Conservation (phyloP, 805 yeast species). For the Kockiozyma suomiensis region DNA sequence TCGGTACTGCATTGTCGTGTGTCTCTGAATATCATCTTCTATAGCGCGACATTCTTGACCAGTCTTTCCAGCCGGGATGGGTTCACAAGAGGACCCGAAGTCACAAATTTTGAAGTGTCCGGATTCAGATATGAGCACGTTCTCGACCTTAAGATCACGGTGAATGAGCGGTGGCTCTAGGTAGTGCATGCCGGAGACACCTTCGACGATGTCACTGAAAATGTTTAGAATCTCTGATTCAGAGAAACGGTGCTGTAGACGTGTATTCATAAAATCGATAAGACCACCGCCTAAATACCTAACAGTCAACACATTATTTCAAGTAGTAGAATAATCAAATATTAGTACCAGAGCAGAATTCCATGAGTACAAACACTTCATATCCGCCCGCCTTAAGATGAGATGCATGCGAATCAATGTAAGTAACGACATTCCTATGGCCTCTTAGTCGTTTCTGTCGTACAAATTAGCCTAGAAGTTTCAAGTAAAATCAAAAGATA, state of each 20-base stretch:
- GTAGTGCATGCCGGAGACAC: slow-evolving; percentile 83
- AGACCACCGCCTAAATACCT: slow-evolving; percentile 58
- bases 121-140: slow-evolving; percentile 72
- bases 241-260: slow-evolving; percentile 73
- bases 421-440: slow-evolving; percentile 77
- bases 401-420: slow-evolving; percentile 94
- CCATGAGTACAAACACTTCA: slow-evolving; percentile 92
- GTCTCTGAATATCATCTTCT: slow-evolving; percentile 81
- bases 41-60: slow-evolving; percentile 72
- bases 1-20: slow-evolving; percentile 95
- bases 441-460: slow-evolving; percentile 72
- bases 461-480: too few relatives aligned
- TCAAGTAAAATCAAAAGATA: too few relatives aligned
- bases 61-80: slow-evolving; percentile 72
- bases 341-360: slow-evolving; percentile 69
- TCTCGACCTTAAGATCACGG: slow-evolving; percentile 92
- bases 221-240: slow-evolving; percentile 80
- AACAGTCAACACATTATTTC: neutral
- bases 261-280: slow-evolving; percentile 82
- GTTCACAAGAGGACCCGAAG: slow-evolving; percentile 77
- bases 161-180: slow-evolving; percentile 71
- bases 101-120: slow-evolving; percentile 83
- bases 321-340: neutral
- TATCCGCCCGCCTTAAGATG: slow-evolving; percentile 60
- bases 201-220: slow-evolving; percentile 78